Base-by-base conservation (phyloP, 1,284 basidiomycete species). In the Ganoderma multipileum region DNA sequence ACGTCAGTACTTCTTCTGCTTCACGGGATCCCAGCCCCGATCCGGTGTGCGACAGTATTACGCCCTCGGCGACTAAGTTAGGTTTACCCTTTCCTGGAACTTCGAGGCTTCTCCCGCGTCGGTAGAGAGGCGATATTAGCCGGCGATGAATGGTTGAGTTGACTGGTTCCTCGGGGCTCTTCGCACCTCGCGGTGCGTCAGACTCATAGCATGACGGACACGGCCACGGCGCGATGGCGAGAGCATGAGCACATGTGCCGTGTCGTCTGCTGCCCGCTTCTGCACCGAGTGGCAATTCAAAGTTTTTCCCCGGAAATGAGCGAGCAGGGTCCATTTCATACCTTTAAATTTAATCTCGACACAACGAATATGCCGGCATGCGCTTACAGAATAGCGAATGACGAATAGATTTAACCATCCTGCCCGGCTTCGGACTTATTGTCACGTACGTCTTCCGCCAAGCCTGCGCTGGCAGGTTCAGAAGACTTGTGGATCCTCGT, bases 21-120 rank as follows among this genome's bases (percentile, higher is more conserved):
- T 39, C 38, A 39, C 12, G 38, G 38, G 38, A 39, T 39, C 38
- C 38, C 9, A 11, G 33, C 33, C 33, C 33, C 33, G 33, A 33
- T 33, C 8, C 33, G 8, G 4, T 33, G 33, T 33, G 33, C 33
- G 3, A 33, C n/a, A 39, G 38, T 39, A 9, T 14, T 39, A 11
- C 33, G 38, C 38, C 38, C 38, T 39, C 38, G 38, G 38, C 38
- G 38, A 39, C 38, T 20, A 28, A 28, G 52, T 26, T 28, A 23
- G 11, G 12, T 20, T 12, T 28, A 54, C 18, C 52, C 11, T 28
- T 26, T 23, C 23, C 23, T 30, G 26, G 23, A 23, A 33, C 4
- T 33, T 33, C 33, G 33, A 33, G 1, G 57, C 57, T 59, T 59
- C 57, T 59, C 57, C 57, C 57, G 57, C 36, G 57, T 59, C 36